Evolutionary conservation across 495 filamentous ascomycete genomes (phyloP).

Genomic region (Rhizodiscina lignyota): DNA sequence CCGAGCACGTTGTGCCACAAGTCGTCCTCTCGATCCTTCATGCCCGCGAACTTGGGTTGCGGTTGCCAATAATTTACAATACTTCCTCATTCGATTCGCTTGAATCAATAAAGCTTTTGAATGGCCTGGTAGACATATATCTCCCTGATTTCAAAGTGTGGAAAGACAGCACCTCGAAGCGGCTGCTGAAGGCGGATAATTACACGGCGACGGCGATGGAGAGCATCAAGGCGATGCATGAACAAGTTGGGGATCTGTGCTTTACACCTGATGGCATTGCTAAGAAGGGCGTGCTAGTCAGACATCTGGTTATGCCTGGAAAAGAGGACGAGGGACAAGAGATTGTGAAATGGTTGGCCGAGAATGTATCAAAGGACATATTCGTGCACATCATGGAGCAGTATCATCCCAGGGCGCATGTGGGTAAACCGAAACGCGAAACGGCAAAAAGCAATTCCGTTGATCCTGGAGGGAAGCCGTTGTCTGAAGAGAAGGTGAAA

Average conservation of each 20-base stretch:
- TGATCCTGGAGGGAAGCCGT: slow-evolving; percentile 9
- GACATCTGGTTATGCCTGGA: slow-evolving; percentile 68
- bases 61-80: slow-evolving; percentile 60
- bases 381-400: slow-evolving; percentile 49
- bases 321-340: slow-evolving; percentile 46
- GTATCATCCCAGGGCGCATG: slow-evolving; percentile 59
- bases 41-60: slow-evolving; percentile 46
- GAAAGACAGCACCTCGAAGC: slow-evolving; percentile 39
- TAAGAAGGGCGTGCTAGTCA: slow-evolving; percentile 50
- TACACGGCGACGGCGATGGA: slow-evolving; percentile 50
- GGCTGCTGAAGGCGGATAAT: slow-evolving; percentile 57
- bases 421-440: slow-evolving; percentile 43
- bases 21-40: slow-evolving; percentile 53
- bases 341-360: slow-evolving; percentile 55
- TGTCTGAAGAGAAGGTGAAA: slow-evolving; percentile 10
- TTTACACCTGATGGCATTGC: slow-evolving; percentile 64
- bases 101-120: slow-evolving; percentile 45
- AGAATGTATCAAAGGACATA: slow-evolving; percentile 47
- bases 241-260: slow-evolving; percentile 57
- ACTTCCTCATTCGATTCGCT: slow-evolving; percentile 60
- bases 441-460: slow-evolving; percentile 8
- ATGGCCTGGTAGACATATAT: slow-evolving; percentile 66
- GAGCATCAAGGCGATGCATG: slow-evolving; percentile 58
- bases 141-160: slow-evolving; percentile 69
- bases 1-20: slow-evolving; percentile 65